Conservation (phyloP, 1,139 yeast species). For the Starmera stellimalicola region DNA sequence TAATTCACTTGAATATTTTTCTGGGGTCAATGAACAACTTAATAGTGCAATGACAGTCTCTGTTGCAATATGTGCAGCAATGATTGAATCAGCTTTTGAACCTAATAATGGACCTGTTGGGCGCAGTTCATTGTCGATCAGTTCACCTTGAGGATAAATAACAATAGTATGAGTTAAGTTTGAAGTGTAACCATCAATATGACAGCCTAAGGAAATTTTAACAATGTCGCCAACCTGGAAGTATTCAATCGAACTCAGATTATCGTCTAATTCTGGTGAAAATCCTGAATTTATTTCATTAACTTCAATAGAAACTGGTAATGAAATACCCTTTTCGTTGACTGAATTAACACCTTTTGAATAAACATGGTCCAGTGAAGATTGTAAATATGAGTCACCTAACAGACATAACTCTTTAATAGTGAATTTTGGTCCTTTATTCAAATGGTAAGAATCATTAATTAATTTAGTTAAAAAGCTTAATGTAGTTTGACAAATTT, state of each 20-base stretch:
- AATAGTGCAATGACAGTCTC: slow-evolving; percentile 72
- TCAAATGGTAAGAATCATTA: slow-evolving; percentile 59
- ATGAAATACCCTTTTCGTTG: slow-evolving; percentile 79
- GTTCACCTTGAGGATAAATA: slow-evolving; percentile 56
- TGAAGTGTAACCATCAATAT: slow-evolving; percentile 91
- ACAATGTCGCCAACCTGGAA: slow-evolving; percentile 77
- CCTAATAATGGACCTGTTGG: slow-evolving; percentile 81
- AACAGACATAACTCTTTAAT: slow-evolving; percentile 73
- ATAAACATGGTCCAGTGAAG: slow-evolving; percentile 45
- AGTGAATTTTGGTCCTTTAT: slow-evolving; percentile 27
- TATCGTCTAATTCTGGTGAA: slow-evolving; percentile 69
- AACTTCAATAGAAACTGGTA: slow-evolving; percentile 83
- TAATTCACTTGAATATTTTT: slow-evolving; percentile 48
- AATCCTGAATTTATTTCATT: slow-evolving; percentile 73
- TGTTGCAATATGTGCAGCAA: slow-evolving; percentile 82
- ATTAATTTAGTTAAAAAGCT: slow-evolving; percentile 57
- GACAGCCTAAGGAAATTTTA: slow-evolving; percentile 78
- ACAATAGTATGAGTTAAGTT: slow-evolving; percentile 80
- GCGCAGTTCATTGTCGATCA: slow-evolving; percentile 23
- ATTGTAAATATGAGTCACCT: slow-evolving; percentile 65
- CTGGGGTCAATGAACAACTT: slow-evolving; percentile 68
- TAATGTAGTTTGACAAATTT: slow-evolving; percentile 81
- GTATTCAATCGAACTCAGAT: slow-evolving; percentile 20
- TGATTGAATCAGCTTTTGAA: slow-evolving; percentile 75
- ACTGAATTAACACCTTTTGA: slow-evolving; percentile 37